phyloP scores from a whole-genome alignment of 371 early-diverging fungal genomes.

The Mucor racemosus region DNA sequence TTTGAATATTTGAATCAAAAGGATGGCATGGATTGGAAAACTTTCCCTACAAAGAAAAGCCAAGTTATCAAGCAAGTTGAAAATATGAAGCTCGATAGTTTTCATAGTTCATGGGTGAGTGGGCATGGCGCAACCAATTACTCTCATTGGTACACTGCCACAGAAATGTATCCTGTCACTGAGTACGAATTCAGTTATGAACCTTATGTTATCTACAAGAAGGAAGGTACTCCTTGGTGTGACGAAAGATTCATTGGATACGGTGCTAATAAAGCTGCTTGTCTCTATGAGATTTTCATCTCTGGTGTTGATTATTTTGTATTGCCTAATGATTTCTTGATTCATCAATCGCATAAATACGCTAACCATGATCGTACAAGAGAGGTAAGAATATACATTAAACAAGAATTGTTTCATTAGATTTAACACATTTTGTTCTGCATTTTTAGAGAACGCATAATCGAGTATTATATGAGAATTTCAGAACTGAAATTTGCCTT shows the following conservation, averaged over 20 bases:
- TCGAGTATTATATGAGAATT: constrained; percentile 63
- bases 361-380: constrained; percentile 53
- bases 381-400: constrained; percentile 41
- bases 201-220: constrained; percentile 58
- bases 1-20: constrained; percentile 58
- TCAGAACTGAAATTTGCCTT: constrained; percentile 68
- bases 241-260: constrained; percentile 69
- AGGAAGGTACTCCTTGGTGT: constrained; percentile 61
- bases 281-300: constrained; percentile 62
- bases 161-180: constrained; percentile 51
- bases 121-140: constrained; percentile 64
- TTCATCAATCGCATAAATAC: constrained; percentile 65
- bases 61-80: constrained; percentile 39
- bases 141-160: constrained; percentile 48
- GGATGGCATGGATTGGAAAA: constrained; percentile 50
- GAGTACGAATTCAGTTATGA: constrained; percentile 61
- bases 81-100: constrained; percentile 45
- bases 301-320: constrained; percentile 63
- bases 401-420: neutral
- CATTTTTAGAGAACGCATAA: constrained; percentile 60
- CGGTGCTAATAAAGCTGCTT: constrained; percentile 69
- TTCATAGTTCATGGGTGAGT: constrained; percentile 53
- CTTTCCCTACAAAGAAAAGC: constrained; percentile 49
- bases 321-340: constrained; percentile 59
- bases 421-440: neutral